A percentile compares a stretch with the other conserved stretches of the same genome.
These are phyloP conservation scores for Stramenopiles sp. DNA, from an alignment of 352 stramenopile genomes.

Conservation along the genomic window DNA sequence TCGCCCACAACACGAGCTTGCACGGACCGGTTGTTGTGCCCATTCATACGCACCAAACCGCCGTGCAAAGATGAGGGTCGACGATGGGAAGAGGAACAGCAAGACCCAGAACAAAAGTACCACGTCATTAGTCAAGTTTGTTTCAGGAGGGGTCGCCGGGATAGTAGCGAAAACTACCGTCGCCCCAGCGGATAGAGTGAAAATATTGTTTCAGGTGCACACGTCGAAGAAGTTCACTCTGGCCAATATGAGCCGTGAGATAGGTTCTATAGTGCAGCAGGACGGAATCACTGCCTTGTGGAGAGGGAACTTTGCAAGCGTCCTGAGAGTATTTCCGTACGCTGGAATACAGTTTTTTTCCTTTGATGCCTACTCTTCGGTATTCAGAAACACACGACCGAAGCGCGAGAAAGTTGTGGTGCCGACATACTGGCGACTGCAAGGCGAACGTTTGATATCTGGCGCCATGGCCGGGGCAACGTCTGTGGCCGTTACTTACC, in stretches of 20 bases:
- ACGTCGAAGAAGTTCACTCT: conserved; percentile 38
- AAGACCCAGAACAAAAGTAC: conserved; percentile 13
- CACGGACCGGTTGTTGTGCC: no score
- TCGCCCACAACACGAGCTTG: no score
- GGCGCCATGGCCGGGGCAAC: conserved; percentile 44
- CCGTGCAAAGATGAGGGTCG: no score
- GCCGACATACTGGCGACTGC: background rate
- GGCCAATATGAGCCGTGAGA: conserved; percentile 23
- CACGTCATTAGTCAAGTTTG: conserved; percentile 27
- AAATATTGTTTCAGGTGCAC: conserved; percentile 68
- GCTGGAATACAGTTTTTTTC: conserved; percentile 64
- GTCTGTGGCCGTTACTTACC: conserved; percentile 49
- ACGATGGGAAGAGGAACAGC: conserved; percentile 13
- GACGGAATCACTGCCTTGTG: conserved; percentile 40
- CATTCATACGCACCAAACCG: no score
- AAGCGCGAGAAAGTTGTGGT: conserved; percentile 6
- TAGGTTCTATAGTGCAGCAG: conserved; percentile 26
- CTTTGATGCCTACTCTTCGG: conserved; percentile 46
- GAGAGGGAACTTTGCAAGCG: conserved; percentile 50
- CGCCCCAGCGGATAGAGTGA: conserved; percentile 61
- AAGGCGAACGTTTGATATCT: conserved; percentile 33
- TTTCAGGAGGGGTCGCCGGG: conserved; percentile 42
- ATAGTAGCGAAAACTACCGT: conserved; percentile 56
- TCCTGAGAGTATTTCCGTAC: conserved; percentile 65
- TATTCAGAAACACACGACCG: conserved; percentile 21